Conservation (phyloP, 768 basidiomycete genomes). For the Lactarius deliciosus region DNA sequence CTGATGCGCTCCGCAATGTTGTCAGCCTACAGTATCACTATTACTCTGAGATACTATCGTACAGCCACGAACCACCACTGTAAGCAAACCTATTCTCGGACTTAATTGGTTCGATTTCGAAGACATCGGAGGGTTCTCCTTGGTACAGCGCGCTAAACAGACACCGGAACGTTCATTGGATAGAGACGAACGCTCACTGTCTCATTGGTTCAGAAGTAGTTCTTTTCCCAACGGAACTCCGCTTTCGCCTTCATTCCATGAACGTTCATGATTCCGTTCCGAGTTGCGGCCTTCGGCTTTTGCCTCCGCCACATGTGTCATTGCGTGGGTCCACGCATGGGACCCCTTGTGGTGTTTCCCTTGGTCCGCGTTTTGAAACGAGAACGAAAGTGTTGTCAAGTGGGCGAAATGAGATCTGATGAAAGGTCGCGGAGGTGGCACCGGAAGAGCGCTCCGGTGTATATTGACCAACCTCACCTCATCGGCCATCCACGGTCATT, state of each 20-base stretch:
- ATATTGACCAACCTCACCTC: background rate
- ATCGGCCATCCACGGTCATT: background rate
- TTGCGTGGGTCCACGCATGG: background rate
- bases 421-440: background rate
- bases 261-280: background rate
- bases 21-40: background rate
- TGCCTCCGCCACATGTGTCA: background rate
- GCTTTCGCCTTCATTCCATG: background rate
- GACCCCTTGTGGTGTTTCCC: background rate
- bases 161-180: background rate
- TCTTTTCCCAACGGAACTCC: background rate
- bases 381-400: background rate
- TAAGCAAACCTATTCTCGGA: background rate
- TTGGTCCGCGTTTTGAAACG: background rate
- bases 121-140: background rate
- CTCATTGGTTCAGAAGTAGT: no score
- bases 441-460: background rate
- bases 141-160: background rate
- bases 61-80: background rate
- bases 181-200: background rate
- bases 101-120: background rate
- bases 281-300: background rate
- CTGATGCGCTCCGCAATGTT: background rate
- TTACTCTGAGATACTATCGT: background rate
- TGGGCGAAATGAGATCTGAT: background rate